phyloP scores from a whole-genome alignment of 2,329 filamentous ascomycete genomes.

The Pseudogymnoascus sp. region DNA sequence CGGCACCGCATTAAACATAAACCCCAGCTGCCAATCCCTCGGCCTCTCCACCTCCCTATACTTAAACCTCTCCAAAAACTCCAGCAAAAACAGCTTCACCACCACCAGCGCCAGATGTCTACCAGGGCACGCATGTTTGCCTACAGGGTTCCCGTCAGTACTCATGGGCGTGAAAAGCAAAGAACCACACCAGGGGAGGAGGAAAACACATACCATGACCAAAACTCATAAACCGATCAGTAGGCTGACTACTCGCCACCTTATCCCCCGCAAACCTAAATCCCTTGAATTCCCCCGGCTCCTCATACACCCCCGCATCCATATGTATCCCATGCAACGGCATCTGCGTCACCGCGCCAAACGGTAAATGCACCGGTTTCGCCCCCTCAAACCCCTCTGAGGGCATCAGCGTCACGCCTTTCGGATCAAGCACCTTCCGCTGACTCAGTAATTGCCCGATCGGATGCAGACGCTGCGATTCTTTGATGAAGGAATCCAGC shows the following conservation, averaged over 20 bases:
- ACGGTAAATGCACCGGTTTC: background rate
- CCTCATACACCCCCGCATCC: background rate
- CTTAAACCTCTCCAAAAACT: background rate
- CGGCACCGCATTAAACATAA: background rate
- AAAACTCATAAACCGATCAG: conserved; percentile 7
- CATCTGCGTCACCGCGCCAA: background rate
- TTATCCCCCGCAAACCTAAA: background rate
- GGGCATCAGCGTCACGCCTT: background rate
- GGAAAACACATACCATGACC: background rate
- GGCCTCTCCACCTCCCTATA: background rate
- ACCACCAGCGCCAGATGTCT: background rate
- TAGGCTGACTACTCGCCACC: background rate
- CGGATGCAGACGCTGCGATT: conserved; percentile 24
- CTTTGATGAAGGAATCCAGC: conserved; percentile 27
- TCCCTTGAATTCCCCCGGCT: background rate
- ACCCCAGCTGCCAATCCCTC: background rate
- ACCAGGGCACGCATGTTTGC: background rate
- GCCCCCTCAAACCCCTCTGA: background rate
- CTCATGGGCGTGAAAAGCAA: background rate
- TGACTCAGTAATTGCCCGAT: background rate
- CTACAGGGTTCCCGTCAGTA: background rate
- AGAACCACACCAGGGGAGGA: no score
- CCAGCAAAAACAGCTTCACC: background rate
- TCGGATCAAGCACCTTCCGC: background rate
- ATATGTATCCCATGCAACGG: background rate